Percentiles rank a stretch among this genome's conserved stretches.
These are phyloP conservation scores for Diatrype stigma DNA, from an alignment of 2,329 filamentous ascomycete species.

Conservation along the genomic window DNA sequence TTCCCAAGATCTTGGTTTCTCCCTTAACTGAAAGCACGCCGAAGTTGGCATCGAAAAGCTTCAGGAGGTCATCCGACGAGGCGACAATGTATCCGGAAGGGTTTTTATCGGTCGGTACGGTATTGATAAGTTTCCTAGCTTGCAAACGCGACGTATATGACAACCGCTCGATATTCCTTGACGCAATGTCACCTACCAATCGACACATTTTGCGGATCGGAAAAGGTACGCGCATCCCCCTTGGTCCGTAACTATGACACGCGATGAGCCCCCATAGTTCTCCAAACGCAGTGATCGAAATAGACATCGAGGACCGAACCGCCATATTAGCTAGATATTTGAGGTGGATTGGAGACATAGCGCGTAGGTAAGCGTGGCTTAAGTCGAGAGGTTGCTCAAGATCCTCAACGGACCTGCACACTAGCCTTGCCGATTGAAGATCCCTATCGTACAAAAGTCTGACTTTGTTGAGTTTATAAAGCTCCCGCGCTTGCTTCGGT, in stretches of 20 bases:
- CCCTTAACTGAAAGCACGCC: constrained; percentile 78
- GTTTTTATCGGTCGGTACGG: constrained; percentile 73
- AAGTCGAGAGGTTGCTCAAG: constrained; percentile 74
- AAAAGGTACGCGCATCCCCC: constrained; percentile 87
- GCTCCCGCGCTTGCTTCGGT: constrained; percentile 77
- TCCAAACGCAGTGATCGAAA: constrained; percentile 81
- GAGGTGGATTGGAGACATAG: constrained; percentile 86
- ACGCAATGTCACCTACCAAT: constrained; percentile 79
- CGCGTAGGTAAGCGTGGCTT: constrained; percentile 77
- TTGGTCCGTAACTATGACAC: constrained; percentile 73
- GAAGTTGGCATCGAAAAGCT: constrained; percentile 82
- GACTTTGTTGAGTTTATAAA: constrained; percentile 88
- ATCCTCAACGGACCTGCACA: constrained; percentile 72
- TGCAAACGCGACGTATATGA: constrained; percentile 83
- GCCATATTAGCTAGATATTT: constrained; percentile 88
- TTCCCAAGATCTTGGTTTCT: constrained; percentile 83
- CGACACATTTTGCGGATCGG: constrained; percentile 91
- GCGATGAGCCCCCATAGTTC: constrained; percentile 86
- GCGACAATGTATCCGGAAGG: constrained; percentile 88
- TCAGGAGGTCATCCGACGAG: constrained; percentile 79
- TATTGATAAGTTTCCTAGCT: constrained; percentile 84
- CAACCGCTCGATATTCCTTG: constrained; percentile 79
- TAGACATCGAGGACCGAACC: constrained; percentile 91
- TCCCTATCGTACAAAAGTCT: constrained; percentile 83
- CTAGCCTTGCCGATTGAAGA: constrained; percentile 71